Conservation (phyloP, 129 eudicot species). For the Arctium lappa region DNA sequence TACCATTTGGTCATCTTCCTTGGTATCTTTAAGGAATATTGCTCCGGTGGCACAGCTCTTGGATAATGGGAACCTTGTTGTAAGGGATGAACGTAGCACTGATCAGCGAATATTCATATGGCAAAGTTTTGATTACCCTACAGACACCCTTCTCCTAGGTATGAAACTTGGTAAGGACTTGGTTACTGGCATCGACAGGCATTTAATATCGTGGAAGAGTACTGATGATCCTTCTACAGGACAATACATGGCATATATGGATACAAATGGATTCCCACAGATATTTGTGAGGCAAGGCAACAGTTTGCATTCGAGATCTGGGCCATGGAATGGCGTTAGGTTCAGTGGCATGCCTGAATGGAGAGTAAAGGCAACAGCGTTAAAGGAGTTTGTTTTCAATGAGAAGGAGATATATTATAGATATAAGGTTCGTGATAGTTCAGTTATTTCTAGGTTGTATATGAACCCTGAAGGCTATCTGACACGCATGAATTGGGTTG, state of each 20-base stretch:
- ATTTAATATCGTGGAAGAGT: constrained; percentile 22
- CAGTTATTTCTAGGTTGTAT: neutral
- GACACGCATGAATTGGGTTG: constrained; percentile 11
- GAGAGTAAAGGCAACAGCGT: neutral
- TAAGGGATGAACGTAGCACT: no score
- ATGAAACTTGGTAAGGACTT: constrained; percentile 34
- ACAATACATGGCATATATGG: constrained; percentile 1
- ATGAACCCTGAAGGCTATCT: constrained; percentile 1
- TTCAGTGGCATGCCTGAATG: constrained; percentile 13
- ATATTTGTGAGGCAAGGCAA: constrained; percentile 6
- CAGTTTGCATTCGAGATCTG: constrained; percentile 11
- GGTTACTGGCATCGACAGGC: constrained; percentile 5
- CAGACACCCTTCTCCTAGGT: constrained; percentile 22
- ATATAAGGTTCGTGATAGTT: constrained; percentile 1
- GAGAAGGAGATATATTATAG: constrained; percentile 3
- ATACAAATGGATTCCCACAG: neutral
- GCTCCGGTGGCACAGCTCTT: no score
- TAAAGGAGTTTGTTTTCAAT: neutral
- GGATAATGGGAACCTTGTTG: no score
- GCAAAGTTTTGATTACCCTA: neutral
- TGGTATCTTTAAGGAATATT: no score
- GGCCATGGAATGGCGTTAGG: constrained; percentile 33
- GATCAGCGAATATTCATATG: no score
- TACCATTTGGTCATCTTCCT: no score
- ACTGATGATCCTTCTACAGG: constrained; percentile 38